Percentiles rank a stretch among this genome's conserved stretches.
These are phyloP conservation scores for Pharus latifolius DNA, from an alignment of 176 grass and related monocot species.

Conservation along the genomic window DNA sequence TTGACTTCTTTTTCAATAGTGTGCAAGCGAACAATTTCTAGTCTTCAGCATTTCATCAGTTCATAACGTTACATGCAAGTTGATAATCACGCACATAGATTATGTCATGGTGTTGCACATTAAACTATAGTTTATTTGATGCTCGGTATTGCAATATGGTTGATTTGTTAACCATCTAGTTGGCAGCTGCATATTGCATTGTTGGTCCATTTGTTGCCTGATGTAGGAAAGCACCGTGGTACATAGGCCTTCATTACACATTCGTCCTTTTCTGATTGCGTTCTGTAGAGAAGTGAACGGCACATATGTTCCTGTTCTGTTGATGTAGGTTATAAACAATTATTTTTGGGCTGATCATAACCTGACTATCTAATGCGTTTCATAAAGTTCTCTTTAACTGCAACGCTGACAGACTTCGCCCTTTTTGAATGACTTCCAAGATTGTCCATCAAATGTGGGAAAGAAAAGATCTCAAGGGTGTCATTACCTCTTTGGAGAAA, in stretches of 20 bases:
- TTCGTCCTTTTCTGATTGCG: no score
- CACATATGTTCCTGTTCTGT: background rate
- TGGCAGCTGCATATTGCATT: background rate
- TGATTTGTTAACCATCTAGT: background rate
- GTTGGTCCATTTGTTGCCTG: background rate
- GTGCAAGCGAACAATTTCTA: background rate
- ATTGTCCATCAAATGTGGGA: slow-evolving; percentile 41
- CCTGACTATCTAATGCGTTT: background rate
- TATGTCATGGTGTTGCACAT: background rate
- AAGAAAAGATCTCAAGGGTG: slow-evolving; percentile 49
- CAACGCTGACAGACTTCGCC: background rate
- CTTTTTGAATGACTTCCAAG: slow-evolving; percentile 18
- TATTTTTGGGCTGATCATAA: background rate
- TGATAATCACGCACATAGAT: no score
- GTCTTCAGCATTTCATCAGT: background rate
- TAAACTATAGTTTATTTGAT: background rate
- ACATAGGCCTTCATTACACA: background rate
- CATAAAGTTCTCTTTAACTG: background rate
- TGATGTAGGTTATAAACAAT: background rate
- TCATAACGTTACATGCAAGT: no score
- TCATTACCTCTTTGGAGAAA: slow-evolving; percentile 37
- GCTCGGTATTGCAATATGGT: background rate
- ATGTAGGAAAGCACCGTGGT: background rate
- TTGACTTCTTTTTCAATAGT: background rate
- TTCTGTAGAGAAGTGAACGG: background rate